Conservation (phyloP, 768 basidiomycete species). For the Boletus subparvulus region DNA sequence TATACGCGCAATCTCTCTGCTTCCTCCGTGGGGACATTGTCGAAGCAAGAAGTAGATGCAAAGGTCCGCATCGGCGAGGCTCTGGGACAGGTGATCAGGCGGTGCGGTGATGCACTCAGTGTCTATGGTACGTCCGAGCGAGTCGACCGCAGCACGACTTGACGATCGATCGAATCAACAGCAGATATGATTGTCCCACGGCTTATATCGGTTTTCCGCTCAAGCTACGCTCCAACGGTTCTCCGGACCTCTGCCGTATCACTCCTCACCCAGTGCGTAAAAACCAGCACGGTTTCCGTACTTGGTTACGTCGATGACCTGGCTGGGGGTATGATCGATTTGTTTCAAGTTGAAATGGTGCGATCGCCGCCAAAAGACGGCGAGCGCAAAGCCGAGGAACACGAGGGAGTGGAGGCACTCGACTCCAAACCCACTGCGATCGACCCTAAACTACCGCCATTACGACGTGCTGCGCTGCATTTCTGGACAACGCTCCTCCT, state of each 20-base stretch:
- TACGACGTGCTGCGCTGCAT: constrained; percentile 85
- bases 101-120: constrained; percentile 67
- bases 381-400: constrained; percentile 13
- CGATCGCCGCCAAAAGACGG: constrained; percentile 18
- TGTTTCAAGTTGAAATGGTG: constrained; percentile 64
- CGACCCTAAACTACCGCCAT: constrained; percentile 68
- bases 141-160: neutral
- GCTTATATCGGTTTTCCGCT: constrained; percentile 63
- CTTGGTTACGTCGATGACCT: constrained; percentile 63
- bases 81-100: constrained; percentile 69
- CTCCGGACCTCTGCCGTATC: constrained; percentile 69
- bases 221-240: constrained; percentile 61
- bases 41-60: constrained; percentile 67
- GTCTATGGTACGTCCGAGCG: constrained; percentile 55
- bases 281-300: constrained; percentile 61
- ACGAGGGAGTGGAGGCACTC: constrained; percentile 28
- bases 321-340: constrained; percentile 66
- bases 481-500: constrained; percentile 71
- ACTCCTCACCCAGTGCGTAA: constrained; percentile 72
- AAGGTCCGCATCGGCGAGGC: constrained; percentile 84
- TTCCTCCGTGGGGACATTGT: constrained; percentile 35
- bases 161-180: constrained; percentile 29
- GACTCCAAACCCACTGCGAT: constrained; percentile 57
- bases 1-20: constrained; percentile 61
- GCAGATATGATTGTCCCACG: constrained; percentile 73